These are phyloP conservation scores for Thermomyces lanuginosus DNA, from an alignment of 2,329 filamentous ascomycete species.

Conservation along the genomic window DNA sequence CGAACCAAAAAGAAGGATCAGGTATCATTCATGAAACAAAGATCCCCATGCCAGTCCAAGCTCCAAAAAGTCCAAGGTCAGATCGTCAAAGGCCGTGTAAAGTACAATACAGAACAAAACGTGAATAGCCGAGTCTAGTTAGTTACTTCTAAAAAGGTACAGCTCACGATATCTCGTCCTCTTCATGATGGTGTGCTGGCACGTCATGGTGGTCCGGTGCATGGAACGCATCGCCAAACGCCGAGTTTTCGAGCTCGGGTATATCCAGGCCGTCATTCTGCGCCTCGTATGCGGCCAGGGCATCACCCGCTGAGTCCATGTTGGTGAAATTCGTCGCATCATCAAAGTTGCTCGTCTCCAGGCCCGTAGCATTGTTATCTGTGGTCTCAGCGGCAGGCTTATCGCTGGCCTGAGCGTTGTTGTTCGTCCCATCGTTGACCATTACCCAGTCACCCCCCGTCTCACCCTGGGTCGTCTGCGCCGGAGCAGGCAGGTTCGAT, in stretches of 20 bases:
- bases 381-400: conserved; percentile 9
- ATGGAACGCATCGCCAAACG: conserved; percentile 72
- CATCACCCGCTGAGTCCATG: conserved; percentile 53
- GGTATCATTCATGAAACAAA: too few species aligned
- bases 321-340: conserved; percentile 32
- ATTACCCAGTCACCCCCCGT: conserved; percentile 63
- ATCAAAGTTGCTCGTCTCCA: conserved; percentile 23
- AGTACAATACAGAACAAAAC: too few species aligned
- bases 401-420: conserved; percentile 23
- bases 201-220: conserved; percentile 35
- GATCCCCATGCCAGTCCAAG: too few species aligned
- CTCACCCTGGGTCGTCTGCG: conserved; percentile 27
- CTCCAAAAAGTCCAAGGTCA: too few species aligned
- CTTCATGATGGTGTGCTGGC: conserved; percentile 23
- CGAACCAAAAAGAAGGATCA: too few species aligned
- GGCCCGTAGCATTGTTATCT: conserved; percentile 11
- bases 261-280: conserved; percentile 37
- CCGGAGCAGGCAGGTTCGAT: conserved; percentile 27
- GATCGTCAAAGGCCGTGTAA: too few species aligned
- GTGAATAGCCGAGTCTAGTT: too few species aligned
- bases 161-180: conserved; percentile 23
- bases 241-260: conserved; percentile 58
- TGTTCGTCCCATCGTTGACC: conserved; percentile 45
- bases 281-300: conserved; percentile 49
- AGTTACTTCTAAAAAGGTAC: too few species aligned